Conservation (phyloP, 192 early-diverging fungal species). For the Coemansia sp. region DNA sequence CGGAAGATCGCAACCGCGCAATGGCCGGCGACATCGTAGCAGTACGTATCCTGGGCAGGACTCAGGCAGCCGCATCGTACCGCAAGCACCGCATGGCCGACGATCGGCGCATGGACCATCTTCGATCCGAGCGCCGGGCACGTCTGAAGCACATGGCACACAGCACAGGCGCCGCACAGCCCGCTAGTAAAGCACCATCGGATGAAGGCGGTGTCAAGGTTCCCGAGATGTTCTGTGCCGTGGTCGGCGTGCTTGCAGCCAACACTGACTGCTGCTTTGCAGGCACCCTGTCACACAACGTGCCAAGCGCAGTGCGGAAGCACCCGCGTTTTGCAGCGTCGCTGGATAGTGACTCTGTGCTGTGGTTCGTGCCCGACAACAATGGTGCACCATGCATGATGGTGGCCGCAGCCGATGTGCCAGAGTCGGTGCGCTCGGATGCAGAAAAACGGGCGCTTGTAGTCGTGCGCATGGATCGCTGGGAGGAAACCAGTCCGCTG, state of each 20-base stretch:
- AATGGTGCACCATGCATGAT: conserved; percentile 24
- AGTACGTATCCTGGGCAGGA: conserved; percentile 66
- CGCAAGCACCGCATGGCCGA: conserved; percentile 56
- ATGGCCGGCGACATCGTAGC: conserved; percentile 89
- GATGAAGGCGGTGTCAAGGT: not conserved
- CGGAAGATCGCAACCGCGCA: conserved; percentile 77
- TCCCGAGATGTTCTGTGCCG: conserved; percentile 22
- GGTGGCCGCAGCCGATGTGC: conserved; percentile 4
- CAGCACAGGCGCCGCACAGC: conserved; percentile 24
- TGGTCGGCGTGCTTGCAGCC: conserved; percentile 28
- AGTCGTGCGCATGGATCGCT: conserved; percentile 18
- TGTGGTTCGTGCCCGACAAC: conserved; percentile 34
- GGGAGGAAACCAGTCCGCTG: conserved; percentile 9
- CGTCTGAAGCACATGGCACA: conserved; percentile 63
- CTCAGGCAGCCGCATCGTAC: conserved; percentile 6
- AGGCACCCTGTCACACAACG: conserved; percentile 8
- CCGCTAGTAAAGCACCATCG: conserved; percentile 14
- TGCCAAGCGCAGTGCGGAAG: conserved; percentile 4
- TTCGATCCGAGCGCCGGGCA: conserved; percentile 62
- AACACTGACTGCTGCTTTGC: conserved; percentile 22
- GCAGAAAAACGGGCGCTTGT: conserved; percentile 2
- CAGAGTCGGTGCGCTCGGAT: not conserved
- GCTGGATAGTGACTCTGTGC: not conserved
- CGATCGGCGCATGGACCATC: conserved; percentile 43
- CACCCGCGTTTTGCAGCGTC: conserved; percentile 6